Evolutionary conservation across 1,284 basidiomycete genomes (phyloP), one percentile per base, ranked within the genome.

Genomic region (Cronartium ribicola): DNA sequence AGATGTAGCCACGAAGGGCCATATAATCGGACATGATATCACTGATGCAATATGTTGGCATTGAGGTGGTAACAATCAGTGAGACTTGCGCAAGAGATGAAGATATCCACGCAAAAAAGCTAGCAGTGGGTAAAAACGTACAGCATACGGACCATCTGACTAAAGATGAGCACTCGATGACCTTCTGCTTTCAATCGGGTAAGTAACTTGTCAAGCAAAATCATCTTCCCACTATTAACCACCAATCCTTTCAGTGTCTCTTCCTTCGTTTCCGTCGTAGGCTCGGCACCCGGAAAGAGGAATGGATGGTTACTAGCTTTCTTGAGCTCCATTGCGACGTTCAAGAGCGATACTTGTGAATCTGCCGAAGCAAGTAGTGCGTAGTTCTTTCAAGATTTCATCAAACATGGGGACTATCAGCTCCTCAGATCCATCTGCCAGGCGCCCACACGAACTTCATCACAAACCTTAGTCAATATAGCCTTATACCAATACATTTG

Each of bases 401-500:
- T 14, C 8, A 57, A 11, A n/a, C 13, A 22, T 22, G 20, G 51
- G 4, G 1, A 57, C 36, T 22, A 57, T n/a, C n/a, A 22, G 13
- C 51, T 11, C 11, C 43, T 17, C 60, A n/a, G 39, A 22, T 11
- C 37, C 4, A 5, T n/a, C 51, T 60, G 66, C 46, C 62, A 29
- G 37, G 39, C 59, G 37, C 71, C 11, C 10, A 22, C 8, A 14
- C 20, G 0, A 22, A 20, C 13, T 13, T 57, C 51, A 57, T 57
- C 51, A 78, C 83, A 39, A 75, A 90, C 91, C 87, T 91, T 94
- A 39, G 95, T 96, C 78, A 98, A 84, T 79, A 98, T 98, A 81
- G 98, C 98, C 85, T 98, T 98, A 85, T 99, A 99, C 82, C 95
- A 97, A 81, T 94, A 92, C 22, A 94, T 97, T 83, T 98, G 96